Evolutionary conservation across 441 rosid genomes (phyloP).

Genomic region (Erodium texanum): DNA sequence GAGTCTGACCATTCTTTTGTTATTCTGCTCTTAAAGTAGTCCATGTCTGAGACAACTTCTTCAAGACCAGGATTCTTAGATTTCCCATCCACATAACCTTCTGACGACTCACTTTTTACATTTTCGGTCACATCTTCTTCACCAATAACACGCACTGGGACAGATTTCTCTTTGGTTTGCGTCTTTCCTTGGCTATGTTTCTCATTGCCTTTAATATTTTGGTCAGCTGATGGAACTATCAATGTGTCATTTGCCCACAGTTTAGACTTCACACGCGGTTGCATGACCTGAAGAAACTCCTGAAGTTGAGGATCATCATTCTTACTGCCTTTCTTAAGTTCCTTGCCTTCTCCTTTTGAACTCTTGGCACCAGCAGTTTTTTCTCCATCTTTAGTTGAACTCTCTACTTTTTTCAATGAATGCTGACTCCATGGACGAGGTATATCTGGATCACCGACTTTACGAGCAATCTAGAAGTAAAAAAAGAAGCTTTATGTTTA

Average conservation of each 20-base stretch:
- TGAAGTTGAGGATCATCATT: conserved; percentile 40
- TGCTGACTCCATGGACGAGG: conserved; percentile 89
- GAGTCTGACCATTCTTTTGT: conserved; percentile 69
- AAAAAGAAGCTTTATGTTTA: background rate
- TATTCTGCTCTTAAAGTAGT: conserved; percentile 83
- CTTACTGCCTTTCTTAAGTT: conserved; percentile 23
- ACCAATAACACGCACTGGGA: conserved; percentile 9
- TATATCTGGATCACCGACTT: conserved; percentile 51
- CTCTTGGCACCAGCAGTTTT: conserved; percentile 19
- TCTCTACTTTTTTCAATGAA: conserved; percentile 41
- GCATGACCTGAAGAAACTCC: conserved; percentile 84
- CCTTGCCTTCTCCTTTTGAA: conserved; percentile 26
- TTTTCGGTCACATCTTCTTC: conserved; percentile 14
- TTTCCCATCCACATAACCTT: conserved; percentile 26
- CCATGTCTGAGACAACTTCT: conserved; percentile 68
- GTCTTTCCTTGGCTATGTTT: conserved; percentile 26
- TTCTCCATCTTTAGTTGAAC: conserved; percentile 21
- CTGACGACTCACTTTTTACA: conserved; percentile 17
- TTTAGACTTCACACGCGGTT: conserved; percentile 60
- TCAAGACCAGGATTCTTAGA: conserved; percentile 26
- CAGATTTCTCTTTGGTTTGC: conserved; percentile 22
- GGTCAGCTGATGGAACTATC: conserved; percentile 26
- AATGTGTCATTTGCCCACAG: conserved; percentile 71
- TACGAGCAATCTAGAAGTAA: conserved; percentile 50
- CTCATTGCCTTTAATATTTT: conserved; percentile 18